Conservation (phyloP, 1,139 yeast species). For the Kurtzmaniella quercitrusa region DNA sequence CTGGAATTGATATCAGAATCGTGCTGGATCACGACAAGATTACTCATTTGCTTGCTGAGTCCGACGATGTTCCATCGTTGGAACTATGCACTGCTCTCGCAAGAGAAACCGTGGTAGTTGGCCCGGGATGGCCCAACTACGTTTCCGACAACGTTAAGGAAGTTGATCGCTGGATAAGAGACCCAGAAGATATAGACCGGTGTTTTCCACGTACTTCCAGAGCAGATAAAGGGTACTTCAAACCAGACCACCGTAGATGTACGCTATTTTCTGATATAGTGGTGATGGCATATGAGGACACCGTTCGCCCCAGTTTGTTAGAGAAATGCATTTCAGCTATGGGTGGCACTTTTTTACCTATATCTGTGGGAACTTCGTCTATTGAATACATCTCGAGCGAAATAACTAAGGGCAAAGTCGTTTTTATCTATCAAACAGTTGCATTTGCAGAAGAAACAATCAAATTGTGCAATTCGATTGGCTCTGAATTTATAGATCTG, state of each 20-base stretch:
- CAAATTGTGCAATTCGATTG: background rate
- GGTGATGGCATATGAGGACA: background rate
- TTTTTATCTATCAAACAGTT: background rate
- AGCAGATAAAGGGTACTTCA: constrained; percentile 8
- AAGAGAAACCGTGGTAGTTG: constrained; percentile 25
- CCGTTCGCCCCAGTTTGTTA: constrained; percentile 10
- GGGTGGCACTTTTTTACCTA: constrained; percentile 10
- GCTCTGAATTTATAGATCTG: background rate
- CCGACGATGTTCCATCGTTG: constrained; percentile 9
- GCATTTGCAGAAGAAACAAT: background rate
- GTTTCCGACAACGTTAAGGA: constrained; percentile 11
- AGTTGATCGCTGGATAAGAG: constrained; percentile 20
- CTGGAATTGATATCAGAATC: constrained; percentile 22
- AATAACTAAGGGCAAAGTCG: background rate
- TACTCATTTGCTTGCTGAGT: constrained; percentile 21
- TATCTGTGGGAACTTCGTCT: background rate
- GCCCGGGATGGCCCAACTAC: constrained; percentile 20
- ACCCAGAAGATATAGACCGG: constrained; percentile 10
- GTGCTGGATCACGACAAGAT: constrained; percentile 17
- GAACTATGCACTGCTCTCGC: constrained; percentile 17
- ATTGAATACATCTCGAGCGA: background rate
- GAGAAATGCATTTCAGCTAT: constrained; percentile 15
- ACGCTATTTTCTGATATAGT: constrained; percentile 4
- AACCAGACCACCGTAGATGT: constrained; percentile 14
- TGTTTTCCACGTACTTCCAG: constrained; percentile 14